phyloP scores from a whole-genome alignment of 2,329 filamentous ascomycete genomes.

The Dactylella cylindrospora region DNA sequence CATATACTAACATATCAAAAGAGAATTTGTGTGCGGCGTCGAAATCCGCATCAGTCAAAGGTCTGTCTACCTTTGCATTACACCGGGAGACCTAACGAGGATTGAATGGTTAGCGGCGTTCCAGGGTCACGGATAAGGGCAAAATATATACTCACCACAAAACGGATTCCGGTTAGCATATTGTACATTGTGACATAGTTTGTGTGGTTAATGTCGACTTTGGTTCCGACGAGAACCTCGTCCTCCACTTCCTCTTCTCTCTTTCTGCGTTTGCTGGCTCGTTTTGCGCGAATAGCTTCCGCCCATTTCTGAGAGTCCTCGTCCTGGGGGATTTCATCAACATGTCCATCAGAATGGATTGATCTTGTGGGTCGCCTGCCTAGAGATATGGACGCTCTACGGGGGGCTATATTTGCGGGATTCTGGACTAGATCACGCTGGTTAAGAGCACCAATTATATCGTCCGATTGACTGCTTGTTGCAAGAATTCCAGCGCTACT shows the following conservation, averaged over 20 bases:
- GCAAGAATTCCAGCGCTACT: constrained; percentile 34
- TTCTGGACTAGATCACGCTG: constrained; percentile 80
- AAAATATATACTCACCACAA: constrained; percentile 52
- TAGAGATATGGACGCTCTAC: constrained; percentile 80
- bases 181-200: constrained; percentile 99
- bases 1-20: constrained; percentile 98
- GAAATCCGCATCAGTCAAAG: constrained; percentile 88
- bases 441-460: constrained; percentile 64
- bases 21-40: constrained; percentile 94
- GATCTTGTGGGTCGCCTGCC: constrained; percentile 79
- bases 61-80: constrained; percentile 92
- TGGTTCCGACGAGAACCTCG: constrained; percentile 90
- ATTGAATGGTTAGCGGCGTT: not conserved
- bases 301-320: constrained; percentile 91
- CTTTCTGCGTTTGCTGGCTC: constrained; percentile 79
- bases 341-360: constrained; percentile 76
- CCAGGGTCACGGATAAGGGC: not conserved
- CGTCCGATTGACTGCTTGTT: constrained; percentile 42
- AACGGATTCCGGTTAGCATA: constrained; percentile 98
- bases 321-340: constrained; percentile 81
- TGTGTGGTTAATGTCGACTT: constrained; percentile 94
- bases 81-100: constrained; percentile 79
- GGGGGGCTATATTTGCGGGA: constrained; percentile 53
- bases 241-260: constrained; percentile 90
- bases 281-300: constrained; percentile 86